A percentile compares a stretch with the other conserved stretches of the same genome.
phyloP scores from a whole-genome alignment of 2,329 filamentous ascomycete genomes.

The Colletotrichum sp. region DNA sequence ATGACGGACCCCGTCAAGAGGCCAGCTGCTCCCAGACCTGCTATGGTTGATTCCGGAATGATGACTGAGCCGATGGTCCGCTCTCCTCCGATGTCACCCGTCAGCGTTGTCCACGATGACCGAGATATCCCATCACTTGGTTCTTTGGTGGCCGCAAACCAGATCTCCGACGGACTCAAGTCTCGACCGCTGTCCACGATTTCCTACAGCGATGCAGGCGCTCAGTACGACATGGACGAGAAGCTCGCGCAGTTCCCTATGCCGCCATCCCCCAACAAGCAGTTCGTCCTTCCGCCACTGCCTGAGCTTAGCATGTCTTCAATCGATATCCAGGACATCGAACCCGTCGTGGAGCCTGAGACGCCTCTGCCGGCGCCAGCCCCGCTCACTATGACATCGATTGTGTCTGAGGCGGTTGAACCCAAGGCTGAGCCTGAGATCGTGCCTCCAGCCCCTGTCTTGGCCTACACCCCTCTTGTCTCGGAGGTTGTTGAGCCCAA shows the following conservation, averaged over 20 bases:
- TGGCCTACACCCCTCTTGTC: slow-evolving; percentile 44
- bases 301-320: slow-evolving; percentile 47
- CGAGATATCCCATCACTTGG: slow-evolving; percentile 43
- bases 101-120: slow-evolving; percentile 31
- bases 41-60: slow-evolving; percentile 48
- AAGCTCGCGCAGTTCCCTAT: slow-evolving; percentile 61
- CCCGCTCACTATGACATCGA: slow-evolving; percentile 36
- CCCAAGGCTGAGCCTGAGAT: slow-evolving; percentile 33
- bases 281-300: slow-evolving; percentile 31
- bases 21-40: slow-evolving; percentile 7
- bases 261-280: slow-evolving; percentile 50
- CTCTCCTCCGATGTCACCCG: slow-evolving; percentile 20
- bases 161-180: slow-evolving; percentile 27
- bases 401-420: slow-evolving; percentile 36
- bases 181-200: slow-evolving; percentile 51
- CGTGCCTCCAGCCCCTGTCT: slow-evolving; percentile 22
- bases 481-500: slow-evolving; percentile 47
- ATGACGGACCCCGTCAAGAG: slow-evolving; percentile 64
- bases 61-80: slow-evolving; percentile 46
- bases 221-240: slow-evolving; percentile 57
- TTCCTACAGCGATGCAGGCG: slow-evolving; percentile 58
- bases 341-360: slow-evolving; percentile 45
- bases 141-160: slow-evolving; percentile 38
- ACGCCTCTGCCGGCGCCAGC: slow-evolving; percentile 31
- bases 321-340: slow-evolving; percentile 49